A percentile compares a stretch with the other conserved stretches of the same genome.
phyloP scores from a whole-genome alignment of 2,329 filamentous ascomycete species.

The Monilinia fructicola region DNA sequence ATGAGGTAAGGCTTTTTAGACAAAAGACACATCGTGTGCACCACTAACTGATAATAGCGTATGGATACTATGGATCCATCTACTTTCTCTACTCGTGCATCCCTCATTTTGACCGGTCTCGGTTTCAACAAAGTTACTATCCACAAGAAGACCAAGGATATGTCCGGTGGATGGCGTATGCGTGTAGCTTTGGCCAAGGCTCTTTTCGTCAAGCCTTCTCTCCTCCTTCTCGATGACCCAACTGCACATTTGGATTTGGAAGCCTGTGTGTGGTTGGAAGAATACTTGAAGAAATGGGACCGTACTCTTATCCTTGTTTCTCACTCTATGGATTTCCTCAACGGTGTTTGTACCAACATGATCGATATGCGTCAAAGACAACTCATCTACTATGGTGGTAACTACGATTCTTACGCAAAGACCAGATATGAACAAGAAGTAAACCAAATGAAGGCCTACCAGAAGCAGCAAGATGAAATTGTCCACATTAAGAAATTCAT shows the following conservation, averaged over 20 bases:
- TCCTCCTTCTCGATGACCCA: conserved; percentile 94
- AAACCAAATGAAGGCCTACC: conserved; percentile 98
- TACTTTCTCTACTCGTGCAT: conserved; percentile 93
- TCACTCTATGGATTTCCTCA: conserved; percentile 98
- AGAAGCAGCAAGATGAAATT: conserved; percentile 99
- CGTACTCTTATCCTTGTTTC: conserved; percentile 94
- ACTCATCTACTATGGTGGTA: conserved; percentile 98
- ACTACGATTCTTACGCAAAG: conserved; percentile 98
- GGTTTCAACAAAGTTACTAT: conserved; percentile 99
- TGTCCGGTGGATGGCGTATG: conserved; percentile 99
- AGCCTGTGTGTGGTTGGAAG: conserved; percentile 98
- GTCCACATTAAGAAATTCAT: conserved; percentile 99
- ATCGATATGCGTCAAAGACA: conserved; percentile 92
- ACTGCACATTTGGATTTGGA: conserved; percentile 99
- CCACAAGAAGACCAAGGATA: conserved; percentile 99
- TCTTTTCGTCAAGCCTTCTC: conserved; percentile 94
- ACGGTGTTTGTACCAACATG: conserved; percentile 98
- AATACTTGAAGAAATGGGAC: conserved; percentile 99
- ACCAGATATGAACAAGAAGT: conserved; percentile 89
- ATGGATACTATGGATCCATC: conserved; percentile 99
- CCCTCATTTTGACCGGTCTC: conserved; percentile 95
- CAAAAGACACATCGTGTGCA: conserved; percentile 5
- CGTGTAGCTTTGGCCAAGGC: conserved; percentile 96
- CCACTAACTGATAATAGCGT: conserved; percentile 57
- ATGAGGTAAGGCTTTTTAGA: conserved; percentile 68